Evolutionary conservation across 495 filamentous ascomycete species (phyloP).

Genomic region (Neurospora sp.): DNA sequence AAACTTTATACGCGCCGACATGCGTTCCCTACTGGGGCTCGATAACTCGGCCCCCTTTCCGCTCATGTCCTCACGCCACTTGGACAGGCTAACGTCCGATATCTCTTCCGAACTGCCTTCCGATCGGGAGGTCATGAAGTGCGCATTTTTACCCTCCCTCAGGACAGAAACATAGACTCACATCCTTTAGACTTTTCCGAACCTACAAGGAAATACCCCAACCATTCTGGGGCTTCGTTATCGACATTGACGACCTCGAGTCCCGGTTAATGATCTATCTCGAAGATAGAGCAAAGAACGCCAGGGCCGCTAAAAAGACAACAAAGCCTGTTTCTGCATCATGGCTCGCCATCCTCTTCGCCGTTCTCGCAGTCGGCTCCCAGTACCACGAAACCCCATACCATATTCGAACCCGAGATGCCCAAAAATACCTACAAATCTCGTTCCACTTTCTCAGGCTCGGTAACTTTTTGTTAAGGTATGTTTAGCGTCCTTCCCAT

Average conservation of each 20-base stretch:
- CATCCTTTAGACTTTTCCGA: slow-evolving; percentile 46
- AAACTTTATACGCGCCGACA: slow-evolving; percentile 47
- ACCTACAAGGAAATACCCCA: slow-evolving; percentile 69
- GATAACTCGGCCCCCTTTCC: slow-evolving; percentile 82
- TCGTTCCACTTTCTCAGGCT: slow-evolving; percentile 46
- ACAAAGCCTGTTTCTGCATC: slow-evolving; percentile 48
- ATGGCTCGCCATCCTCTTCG: slow-evolving; percentile 69
- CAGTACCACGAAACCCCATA: slow-evolving; percentile 65
- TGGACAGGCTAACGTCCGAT: slow-evolving; percentile 60
- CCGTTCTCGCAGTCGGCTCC: slow-evolving; percentile 69
- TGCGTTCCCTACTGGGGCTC: slow-evolving; percentile 70
- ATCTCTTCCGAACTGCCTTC: slow-evolving; percentile 55
- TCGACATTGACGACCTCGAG: slow-evolving; percentile 58
- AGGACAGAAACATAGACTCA: slow-evolving; percentile 1
- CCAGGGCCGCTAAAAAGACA: slow-evolving; percentile 36
- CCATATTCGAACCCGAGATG: slow-evolving; percentile 38
- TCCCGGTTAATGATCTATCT: slow-evolving; percentile 56
- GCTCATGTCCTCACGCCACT: slow-evolving; percentile 63
- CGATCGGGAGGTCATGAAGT: slow-evolving; percentile 53
- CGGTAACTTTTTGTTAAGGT: slow-evolving; percentile 43
- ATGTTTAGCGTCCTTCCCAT: background rate
- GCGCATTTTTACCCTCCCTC: slow-evolving; percentile 1
- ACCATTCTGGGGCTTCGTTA: slow-evolving; percentile 70
- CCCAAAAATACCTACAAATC: slow-evolving; percentile 46
- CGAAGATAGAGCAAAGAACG: slow-evolving; percentile 49